Conservation (phyloP, 2,329 filamentous ascomycete species). For the Aureobasidium sp. region DNA sequence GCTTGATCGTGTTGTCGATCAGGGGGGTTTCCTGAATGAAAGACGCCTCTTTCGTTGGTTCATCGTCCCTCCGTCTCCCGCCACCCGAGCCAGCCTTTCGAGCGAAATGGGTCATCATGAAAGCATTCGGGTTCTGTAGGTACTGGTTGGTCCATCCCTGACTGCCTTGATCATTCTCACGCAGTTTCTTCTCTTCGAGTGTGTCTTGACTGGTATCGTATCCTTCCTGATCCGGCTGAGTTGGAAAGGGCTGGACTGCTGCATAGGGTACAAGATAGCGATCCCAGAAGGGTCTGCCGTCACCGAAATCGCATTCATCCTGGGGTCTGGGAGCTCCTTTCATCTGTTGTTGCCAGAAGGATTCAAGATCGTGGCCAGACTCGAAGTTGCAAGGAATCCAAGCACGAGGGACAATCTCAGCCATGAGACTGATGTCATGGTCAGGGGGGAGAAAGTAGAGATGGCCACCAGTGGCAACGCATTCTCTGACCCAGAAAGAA, state of each 20-base stretch:
- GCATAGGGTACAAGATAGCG: slow-evolving; percentile 6
- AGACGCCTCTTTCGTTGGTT: background rate
- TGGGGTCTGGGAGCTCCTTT: slow-evolving; percentile 21
- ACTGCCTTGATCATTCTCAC: slow-evolving; percentile 24
- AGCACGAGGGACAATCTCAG: slow-evolving; percentile 25
- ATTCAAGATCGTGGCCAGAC: slow-evolving; percentile 19
- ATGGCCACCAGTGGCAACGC: background rate
- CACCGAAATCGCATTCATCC: slow-evolving; percentile 24
- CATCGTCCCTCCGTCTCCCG: background rate
- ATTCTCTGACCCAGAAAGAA: background rate
- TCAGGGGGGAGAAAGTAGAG: slow-evolving; percentile 8
- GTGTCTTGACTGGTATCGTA: slow-evolving; percentile 27
- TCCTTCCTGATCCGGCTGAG: slow-evolving; percentile 22
- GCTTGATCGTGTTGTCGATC: slow-evolving; percentile 15
- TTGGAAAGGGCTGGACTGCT: slow-evolving; percentile 13
- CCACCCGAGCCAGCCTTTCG: background rate
- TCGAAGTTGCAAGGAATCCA: slow-evolving; percentile 27
- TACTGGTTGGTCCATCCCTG: slow-evolving; percentile 9
- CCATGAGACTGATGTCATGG: slow-evolving; percentile 2
- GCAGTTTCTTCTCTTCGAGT: slow-evolving; percentile 21
- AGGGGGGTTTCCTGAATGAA: background rate
- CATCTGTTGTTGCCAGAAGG: slow-evolving; percentile 27
- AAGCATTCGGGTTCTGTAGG: background rate
- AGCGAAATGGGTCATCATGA: slow-evolving; percentile 8
- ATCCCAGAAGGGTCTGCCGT: slow-evolving; percentile 30